phyloP scores from a whole-genome alignment of 1,284 basidiomycete genomes.

The Cutaneotrichosporon sp. region DNA sequence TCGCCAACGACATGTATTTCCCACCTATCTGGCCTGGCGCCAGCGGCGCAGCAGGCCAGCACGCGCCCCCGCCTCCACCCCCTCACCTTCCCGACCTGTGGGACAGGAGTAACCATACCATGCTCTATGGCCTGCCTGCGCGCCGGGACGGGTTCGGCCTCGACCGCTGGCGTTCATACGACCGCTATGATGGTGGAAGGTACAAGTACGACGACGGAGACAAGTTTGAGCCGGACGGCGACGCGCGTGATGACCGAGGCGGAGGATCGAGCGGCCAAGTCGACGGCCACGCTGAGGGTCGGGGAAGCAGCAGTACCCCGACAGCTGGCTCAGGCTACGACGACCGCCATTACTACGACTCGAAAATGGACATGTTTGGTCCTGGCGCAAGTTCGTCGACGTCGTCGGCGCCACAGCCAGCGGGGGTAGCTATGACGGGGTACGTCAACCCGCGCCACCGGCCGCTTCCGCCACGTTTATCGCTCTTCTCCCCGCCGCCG shows the following conservation, averaged over 20 bases:
- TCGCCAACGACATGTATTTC: background rate
- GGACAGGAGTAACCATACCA: too few species aligned
- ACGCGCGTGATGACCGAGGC: too few species aligned
- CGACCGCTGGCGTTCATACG: background rate
- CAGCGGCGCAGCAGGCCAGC: background rate
- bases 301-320: too few species aligned
- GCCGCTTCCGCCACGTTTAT: constrained; percentile 1
- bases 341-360: too few species aligned
- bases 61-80: background rate
- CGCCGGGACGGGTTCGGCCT: background rate
- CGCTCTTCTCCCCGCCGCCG: background rate
- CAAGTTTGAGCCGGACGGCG: background rate
- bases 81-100: background rate
- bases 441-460: constrained; percentile 2
- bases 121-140: too few species aligned
- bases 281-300: too few species aligned
- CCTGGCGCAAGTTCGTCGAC: background rate
- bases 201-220: background rate
- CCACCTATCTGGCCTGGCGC: background rate
- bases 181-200: background rate
- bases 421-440: background rate
- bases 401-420: background rate
- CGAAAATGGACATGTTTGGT: too few species aligned
- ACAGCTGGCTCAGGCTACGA: too few species aligned
- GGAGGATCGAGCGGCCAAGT: too few species aligned